Evolutionary conservation across 768 basidiomycete genomes (phyloP).

Genomic region (Calocybe gangraenosa): DNA sequence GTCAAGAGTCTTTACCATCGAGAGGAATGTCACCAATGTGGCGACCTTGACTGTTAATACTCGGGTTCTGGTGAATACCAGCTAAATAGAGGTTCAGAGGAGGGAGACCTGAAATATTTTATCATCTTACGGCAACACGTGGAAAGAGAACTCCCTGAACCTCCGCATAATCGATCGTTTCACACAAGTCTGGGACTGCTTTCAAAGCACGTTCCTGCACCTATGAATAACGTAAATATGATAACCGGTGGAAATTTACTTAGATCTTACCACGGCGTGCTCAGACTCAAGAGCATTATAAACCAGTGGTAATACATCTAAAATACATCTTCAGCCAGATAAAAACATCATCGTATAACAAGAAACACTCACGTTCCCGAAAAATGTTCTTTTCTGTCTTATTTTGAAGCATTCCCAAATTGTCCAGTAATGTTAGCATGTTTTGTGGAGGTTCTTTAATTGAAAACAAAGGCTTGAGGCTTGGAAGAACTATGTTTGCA

Average conservation of each 20-base stretch:
- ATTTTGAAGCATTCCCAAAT: conserved; percentile 77
- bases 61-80: conserved; percentile 91
- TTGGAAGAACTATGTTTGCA: conserved; percentile 74
- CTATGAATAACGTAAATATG: conserved; percentile 29
- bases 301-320: conserved; percentile 94
- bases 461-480: conserved; percentile 83
- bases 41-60: conserved; percentile 89
- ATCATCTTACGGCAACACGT: conserved; percentile 74
- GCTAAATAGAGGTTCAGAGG: conserved; percentile 34
- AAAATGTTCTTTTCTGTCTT: conserved; percentile 88
- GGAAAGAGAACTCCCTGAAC: conserved; percentile 89
- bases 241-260: not conserved
- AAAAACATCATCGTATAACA: not conserved
- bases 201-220: conserved; percentile 91
- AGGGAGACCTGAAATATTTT: not conserved
- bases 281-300: conserved; percentile 98
- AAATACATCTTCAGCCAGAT: conserved; percentile 5
- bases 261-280: conserved; percentile 61
- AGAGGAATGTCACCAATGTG: conserved; percentile 75
- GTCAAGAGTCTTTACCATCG: conserved; percentile 88
- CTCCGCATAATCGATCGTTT: conserved; percentile 92
- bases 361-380: conserved; percentile 68
- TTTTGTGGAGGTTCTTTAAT: conserved; percentile 97
- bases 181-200: conserved; percentile 82
- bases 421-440: conserved; percentile 91